These are phyloP conservation scores for Apophysomyces trapeziformis DNA, from an alignment of 371 early-diverging fungal species.

Conservation along the genomic window DNA sequence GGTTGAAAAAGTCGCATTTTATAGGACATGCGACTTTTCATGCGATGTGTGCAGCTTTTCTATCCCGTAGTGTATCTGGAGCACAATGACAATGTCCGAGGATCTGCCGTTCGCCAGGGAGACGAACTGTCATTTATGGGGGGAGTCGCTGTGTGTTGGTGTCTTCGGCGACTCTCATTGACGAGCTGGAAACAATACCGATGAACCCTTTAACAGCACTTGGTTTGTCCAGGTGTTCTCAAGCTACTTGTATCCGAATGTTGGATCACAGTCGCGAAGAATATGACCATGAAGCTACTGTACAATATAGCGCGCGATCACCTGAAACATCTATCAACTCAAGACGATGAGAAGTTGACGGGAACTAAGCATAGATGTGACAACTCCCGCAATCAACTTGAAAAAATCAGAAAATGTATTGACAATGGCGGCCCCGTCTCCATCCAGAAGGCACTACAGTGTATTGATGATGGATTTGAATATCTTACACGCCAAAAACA, in stretches of 20 bases:
- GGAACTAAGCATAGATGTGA: not conserved
- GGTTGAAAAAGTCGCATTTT: no score
- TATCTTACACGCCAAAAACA: not conserved
- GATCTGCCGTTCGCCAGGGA: no score
- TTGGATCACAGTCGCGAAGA: not conserved
- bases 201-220: not conserved
- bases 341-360: not conserved
- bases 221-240: not conserved
- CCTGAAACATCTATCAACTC: not conserved
- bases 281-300: not conserved
- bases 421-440: not conserved
- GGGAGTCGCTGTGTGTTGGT: not conserved
- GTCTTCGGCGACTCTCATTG: not conserved
- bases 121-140: no score
- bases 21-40: no score
- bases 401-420: not conserved
- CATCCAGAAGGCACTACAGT: constrained; percentile 1
- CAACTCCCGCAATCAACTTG: not conserved
- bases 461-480: not conserved
- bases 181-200: not conserved
- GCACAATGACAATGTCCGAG: no score
- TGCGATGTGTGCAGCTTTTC: no score
- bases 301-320: not conserved
- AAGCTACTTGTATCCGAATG: not conserved
- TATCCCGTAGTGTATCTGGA: no score